These are phyloP conservation scores for Hylodesmum podocarpum DNA, from an alignment of 306 rosid species.

Conservation along the genomic window DNA sequence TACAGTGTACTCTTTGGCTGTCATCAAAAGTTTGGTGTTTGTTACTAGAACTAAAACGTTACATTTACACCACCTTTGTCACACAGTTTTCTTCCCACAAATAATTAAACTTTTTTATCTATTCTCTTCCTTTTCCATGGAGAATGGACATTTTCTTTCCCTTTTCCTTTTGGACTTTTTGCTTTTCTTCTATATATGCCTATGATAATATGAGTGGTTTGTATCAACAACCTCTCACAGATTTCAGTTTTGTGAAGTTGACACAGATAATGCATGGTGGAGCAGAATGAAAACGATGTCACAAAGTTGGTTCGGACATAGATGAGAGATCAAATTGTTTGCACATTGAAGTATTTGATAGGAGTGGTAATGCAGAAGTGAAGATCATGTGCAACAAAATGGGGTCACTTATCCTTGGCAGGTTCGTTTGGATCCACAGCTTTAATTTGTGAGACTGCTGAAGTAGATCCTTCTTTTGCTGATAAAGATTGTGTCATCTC, in stretches of 20 bases:
- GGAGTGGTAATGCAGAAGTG: conserved; percentile 62
- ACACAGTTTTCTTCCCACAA: conserved; percentile 12
- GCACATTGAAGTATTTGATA: conserved; percentile 66
- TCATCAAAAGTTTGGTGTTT: neutral
- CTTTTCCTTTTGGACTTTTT: neutral
- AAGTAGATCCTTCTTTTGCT: conserved; percentile 61
- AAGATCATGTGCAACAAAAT: conserved; percentile 62
- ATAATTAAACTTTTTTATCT: neutral
- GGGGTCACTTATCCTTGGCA: conserved; percentile 67
- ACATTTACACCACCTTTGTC: neutral
- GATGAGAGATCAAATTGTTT: conserved; percentile 45
- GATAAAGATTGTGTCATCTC: conserved; percentile 52
- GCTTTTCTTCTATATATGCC: neutral
- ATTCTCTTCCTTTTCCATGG: neutral
- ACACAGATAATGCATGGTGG: conserved; percentile 26
- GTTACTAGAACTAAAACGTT: neutral
- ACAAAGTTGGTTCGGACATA: conserved; percentile 48
- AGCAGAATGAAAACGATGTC: conserved; percentile 40
- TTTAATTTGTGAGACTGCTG: neutral
- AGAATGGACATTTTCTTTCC: neutral
- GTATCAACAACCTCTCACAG: conserved; percentile 54
- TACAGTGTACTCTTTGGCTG: neutral
- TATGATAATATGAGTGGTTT: conserved; percentile 70
- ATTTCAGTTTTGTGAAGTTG: conserved; percentile 49
- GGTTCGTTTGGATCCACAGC: conserved; percentile 56